Evolutionary conservation across 257 asterid species (phyloP), one percentile per base, ranked within the genome.

Genomic region (Lycium barbarum): DNA sequence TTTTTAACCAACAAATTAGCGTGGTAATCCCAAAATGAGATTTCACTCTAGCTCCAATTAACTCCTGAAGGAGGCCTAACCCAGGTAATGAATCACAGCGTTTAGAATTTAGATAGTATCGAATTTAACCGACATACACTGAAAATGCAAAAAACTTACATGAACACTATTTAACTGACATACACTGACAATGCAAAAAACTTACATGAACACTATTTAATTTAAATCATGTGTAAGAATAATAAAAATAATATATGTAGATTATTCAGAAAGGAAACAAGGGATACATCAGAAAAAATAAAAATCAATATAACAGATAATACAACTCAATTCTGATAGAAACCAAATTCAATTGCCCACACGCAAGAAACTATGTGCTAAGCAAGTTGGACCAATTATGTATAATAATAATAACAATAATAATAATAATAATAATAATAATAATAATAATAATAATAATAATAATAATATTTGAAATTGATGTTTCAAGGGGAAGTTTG

Each of bases 281-380:
- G 15, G 63, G 26, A 51, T 51, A 53, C 17, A 53, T 51, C 82
- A 15, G 33, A 20, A 78, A 8, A 15, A 33, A 45, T 72, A 22
- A 53, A 51, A 26, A 53, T 76, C 38, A 68, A 15, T 68, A 36
- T 35, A 66, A 22, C 20, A 20, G 22, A 49, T 74, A 49, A 74
- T 74, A 78, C 82, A 78, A 26, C 59, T 20, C 8, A 26, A 22
- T 53, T 15, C 49, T 53, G 82, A 78, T 53, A 51, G 65, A 36
- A 78, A 53, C 15, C 82, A 78, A 53, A 14, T 33, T 78, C 18
- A 13, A 33, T 53, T 53, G 82, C 82, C 17, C 65, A 78, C 82
- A 53, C 65, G 82, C 65, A 78, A 78, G 65, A 53, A 53, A 53
- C 82, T 78, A 33, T 33, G 61, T 66, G 73, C 73, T 12, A 66